These are phyloP conservation scores for Hippophae rhamnoides DNA, from an alignment of 306 rosid genomes.

Conservation along the genomic window DNA sequence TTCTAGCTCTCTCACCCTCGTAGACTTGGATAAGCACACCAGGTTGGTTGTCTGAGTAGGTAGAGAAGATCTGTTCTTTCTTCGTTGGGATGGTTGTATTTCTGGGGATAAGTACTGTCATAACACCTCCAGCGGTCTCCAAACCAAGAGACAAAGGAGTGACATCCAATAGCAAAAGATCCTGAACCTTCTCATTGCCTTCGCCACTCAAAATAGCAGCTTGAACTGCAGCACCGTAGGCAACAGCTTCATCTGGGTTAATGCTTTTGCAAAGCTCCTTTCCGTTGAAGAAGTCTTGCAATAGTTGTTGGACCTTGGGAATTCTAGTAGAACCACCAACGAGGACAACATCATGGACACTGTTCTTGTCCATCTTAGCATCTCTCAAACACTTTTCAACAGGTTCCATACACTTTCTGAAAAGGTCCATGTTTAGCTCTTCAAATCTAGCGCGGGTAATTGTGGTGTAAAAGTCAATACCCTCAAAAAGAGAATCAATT, in stretches of 20 bases:
- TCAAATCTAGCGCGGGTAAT: slow-evolving; percentile 69
- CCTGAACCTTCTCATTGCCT: slow-evolving; percentile 71
- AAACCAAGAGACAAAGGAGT: slow-evolving; percentile 59
- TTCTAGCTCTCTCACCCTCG: slow-evolving; percentile 66
- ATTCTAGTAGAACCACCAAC: slow-evolving; percentile 81
- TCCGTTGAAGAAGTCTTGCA: slow-evolving; percentile 81
- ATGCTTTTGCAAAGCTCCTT: slow-evolving; percentile 67
- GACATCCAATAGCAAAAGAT: slow-evolving; percentile 60
- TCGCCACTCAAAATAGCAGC: slow-evolving; percentile 73
- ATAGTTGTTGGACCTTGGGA: slow-evolving; percentile 62
- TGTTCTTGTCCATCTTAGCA: slow-evolving; percentile 77
- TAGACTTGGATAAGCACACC: slow-evolving; percentile 70
- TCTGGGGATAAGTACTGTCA: slow-evolving; percentile 68
- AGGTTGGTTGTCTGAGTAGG: slow-evolving; percentile 62
- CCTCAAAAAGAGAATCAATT: slow-evolving; percentile 64
- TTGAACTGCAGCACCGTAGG: slow-evolving; percentile 71
- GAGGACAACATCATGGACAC: slow-evolving; percentile 59
- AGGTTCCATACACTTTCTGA: slow-evolving; percentile 66
- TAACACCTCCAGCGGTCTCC: slow-evolving; percentile 71
- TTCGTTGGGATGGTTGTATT: slow-evolving; percentile 66
- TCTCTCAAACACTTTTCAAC: slow-evolving; percentile 71
- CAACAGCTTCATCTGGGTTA: slow-evolving; percentile 69
- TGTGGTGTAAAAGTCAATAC: slow-evolving; percentile 58
- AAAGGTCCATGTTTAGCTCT: slow-evolving; percentile 75
- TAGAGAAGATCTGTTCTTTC: slow-evolving; percentile 68